These are phyloP conservation scores for Chlorella sorokiniana DNA, from an alignment of 139 green algal genomes.

Conservation along the genomic window DNA sequence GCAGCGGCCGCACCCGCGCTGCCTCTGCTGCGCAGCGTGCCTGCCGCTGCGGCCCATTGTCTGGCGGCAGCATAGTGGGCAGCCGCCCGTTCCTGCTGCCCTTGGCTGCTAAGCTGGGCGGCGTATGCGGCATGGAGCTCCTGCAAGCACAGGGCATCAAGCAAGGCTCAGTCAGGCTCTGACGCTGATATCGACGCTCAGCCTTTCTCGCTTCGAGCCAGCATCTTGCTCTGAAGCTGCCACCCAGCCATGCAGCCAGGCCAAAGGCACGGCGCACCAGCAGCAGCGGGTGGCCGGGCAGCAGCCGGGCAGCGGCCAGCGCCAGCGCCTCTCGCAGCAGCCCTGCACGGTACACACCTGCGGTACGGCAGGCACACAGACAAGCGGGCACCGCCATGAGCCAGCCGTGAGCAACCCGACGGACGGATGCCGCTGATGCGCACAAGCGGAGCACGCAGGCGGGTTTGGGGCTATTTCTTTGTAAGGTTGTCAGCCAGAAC, in stretches of 20 bases:
- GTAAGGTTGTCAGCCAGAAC: too few species aligned
- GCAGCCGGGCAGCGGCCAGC: constrained; percentile 28
- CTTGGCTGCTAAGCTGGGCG: constrained; percentile 11
- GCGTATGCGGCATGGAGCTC: constrained; percentile 30
- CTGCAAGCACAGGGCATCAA: background rate
- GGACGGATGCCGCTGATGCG: too few species aligned
- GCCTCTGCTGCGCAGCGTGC: background rate
- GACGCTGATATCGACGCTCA: too few species aligned
- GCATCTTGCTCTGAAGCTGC: too few species aligned
- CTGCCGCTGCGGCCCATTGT: constrained; percentile 15
- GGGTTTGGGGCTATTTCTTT: too few species aligned
- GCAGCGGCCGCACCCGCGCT: background rate
- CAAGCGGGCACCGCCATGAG: background rate
- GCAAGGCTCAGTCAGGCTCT: too few species aligned
- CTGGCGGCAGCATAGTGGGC: constrained; percentile 22
- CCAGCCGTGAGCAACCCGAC: background rate
- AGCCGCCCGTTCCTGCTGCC: constrained; percentile 13
- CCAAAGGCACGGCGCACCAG: constrained; percentile 14
- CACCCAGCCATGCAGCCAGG: too few species aligned
- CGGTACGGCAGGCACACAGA: background rate
- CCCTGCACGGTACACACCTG: constrained; percentile 28
- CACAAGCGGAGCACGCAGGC: too few species aligned
- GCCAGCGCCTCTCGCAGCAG: constrained; percentile 36
- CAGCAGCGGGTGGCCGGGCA: constrained; percentile 28
- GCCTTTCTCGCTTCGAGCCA: too few species aligned